Evolutionary conservation across 2,329 filamentous ascomycete genomes (phyloP), one percentile per base, ranked within the genome.

Genomic region (Microdochium paspali): DNA sequence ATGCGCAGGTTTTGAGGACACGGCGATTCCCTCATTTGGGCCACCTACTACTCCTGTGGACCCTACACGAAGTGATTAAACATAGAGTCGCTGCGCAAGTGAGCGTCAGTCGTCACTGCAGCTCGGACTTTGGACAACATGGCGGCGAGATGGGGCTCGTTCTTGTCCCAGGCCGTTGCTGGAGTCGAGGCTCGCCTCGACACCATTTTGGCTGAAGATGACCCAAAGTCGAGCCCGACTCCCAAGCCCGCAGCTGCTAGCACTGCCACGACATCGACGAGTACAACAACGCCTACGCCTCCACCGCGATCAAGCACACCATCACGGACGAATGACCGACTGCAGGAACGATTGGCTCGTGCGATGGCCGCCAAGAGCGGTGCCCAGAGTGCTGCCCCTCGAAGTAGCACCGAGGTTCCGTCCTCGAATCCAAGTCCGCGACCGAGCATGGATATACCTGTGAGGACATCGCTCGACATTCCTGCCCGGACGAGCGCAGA

Each of bases 161-260:
- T 95, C 62, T 76, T 96, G 50, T 87, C 90, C 54, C 88, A 91
- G 66, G 90, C 91, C 53, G 89, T 97, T 51, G 90, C 90, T 47
- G 90, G 90, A 51, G 86, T 98, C 49, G 93, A 98, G 69, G 94
- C 90, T 50, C 83, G 87, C 40, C 78, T 98, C 50, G 93, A 98
- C 65, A 90, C 80, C 45, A 95, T 98, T 49, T 77, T 98, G 51
- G 82, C 89, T 47, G 90, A 96, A 55, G 82, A 87, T 47, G 81
- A 84, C 40, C 23, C 23, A 18, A 26, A 26, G 9, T 55, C 64
- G 26, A 60, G 64, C 25, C 64, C 70, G 32, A 55, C 64, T 40
- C 57, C 63, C 18, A 58, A 61, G 47, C 60, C 58, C n/a, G 48
- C 60, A 47, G 61, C 58, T 32, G 55, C 59, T 30, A 53, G 61